Conservation (phyloP, 2,329 filamentous ascomycete species). For the Phoma herbarum region DNA sequence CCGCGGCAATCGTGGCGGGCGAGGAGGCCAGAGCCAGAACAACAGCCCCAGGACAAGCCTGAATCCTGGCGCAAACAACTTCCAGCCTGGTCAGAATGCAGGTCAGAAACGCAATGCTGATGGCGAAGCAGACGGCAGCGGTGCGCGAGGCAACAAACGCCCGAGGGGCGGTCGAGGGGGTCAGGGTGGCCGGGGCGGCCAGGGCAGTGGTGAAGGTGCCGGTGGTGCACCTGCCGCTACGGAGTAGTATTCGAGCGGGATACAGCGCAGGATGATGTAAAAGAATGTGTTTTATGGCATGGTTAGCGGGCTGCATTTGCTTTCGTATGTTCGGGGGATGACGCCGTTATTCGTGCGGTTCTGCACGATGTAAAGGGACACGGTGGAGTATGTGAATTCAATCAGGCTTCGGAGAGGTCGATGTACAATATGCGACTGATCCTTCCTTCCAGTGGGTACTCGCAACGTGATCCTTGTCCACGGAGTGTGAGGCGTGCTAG, state of each 20-base stretch:
- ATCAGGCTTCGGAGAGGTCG: neutral
- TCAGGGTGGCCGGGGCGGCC: slow-evolving; percentile 30
- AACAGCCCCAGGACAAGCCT: slow-evolving; percentile 39
- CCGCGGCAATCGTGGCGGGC: slow-evolving; percentile 36
- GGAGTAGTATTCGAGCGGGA: neutral
- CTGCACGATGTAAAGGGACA: neutral
- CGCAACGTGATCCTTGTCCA: neutral
- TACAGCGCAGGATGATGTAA: slow-evolving; percentile 2
- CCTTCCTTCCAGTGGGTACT: neutral
- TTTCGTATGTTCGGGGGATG: slow-evolving; percentile 9
- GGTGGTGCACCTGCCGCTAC: slow-evolving; percentile 19
- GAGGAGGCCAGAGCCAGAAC: slow-evolving; percentile 32
- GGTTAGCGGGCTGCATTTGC: slow-evolving; percentile 21
- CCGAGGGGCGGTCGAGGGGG: slow-evolving; percentile 35
- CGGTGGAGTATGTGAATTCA: neutral
- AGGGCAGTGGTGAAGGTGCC: slow-evolving; percentile 29
- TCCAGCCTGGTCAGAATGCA: slow-evolving; percentile 42
- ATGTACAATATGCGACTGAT: neutral
- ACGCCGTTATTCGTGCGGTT: neutral
- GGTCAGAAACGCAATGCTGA: slow-evolving; percentile 48
- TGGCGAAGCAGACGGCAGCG: slow-evolving; percentile 41
- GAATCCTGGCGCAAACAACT: slow-evolving; percentile 48
- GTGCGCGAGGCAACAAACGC: slow-evolving; percentile 43
- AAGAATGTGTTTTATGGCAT: slow-evolving; percentile 21
- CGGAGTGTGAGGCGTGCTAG: neutral